Conservation (phyloP, 2,329 filamentous ascomycete species). For the Trichophyton benhamiae region DNA sequence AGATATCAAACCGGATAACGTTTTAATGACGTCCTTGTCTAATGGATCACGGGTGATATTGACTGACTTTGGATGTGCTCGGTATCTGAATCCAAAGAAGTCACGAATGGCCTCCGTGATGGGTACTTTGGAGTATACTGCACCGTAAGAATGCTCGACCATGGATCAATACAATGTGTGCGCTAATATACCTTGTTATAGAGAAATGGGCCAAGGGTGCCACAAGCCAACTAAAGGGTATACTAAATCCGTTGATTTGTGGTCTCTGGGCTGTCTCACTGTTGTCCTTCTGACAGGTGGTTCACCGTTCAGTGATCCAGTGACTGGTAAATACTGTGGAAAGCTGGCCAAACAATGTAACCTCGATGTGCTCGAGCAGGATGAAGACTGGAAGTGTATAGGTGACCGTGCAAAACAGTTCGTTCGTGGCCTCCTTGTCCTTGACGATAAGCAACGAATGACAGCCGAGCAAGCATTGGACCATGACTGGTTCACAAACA, state of each 20-base stretch:
- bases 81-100: constrained; percentile 19
- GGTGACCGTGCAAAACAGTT: constrained; percentile 40
- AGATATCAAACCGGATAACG: constrained; percentile 53
- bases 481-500: constrained; percentile 46
- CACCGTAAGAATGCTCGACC: constrained; percentile 40
- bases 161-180: not conserved
- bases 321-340: constrained; percentile 19
- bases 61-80: constrained; percentile 49
- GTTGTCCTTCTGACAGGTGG: constrained; percentile 41
- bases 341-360: constrained; percentile 30
- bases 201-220: constrained; percentile 14
- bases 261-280: constrained; percentile 48
- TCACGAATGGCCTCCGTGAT: constrained; percentile 42
- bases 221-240: constrained; percentile 26
- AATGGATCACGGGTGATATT: constrained; percentile 43
- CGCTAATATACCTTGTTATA: constrained; percentile 11
- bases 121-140: constrained; percentile 46
- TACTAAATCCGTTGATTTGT: constrained; percentile 48
- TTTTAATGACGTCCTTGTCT: constrained; percentile 45
- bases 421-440: constrained; percentile 39
- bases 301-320: constrained; percentile 34
- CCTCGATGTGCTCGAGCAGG: constrained; percentile 34
- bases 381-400: constrained; percentile 33
- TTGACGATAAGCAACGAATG: constrained; percentile 40
- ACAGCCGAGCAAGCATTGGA: constrained; percentile 41